Conservation (phyloP, 106 monocot genomes). For the Dioscorea zingiberensis region DNA sequence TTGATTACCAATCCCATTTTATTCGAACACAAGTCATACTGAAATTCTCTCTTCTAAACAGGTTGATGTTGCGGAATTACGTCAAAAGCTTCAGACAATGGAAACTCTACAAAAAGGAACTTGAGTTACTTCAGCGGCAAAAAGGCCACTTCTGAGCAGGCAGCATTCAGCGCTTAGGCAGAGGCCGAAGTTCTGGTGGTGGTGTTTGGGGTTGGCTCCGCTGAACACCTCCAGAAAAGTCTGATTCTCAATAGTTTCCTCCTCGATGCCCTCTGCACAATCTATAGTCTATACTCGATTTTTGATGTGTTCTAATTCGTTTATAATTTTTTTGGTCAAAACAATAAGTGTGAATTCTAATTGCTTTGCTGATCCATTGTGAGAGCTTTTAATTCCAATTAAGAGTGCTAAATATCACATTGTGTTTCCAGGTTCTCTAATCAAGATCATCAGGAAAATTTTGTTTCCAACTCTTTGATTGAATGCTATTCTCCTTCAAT, state of each 20-base stretch:
- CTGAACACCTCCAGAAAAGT: slow-evolving; percentile 5
- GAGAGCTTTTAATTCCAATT: not conserved
- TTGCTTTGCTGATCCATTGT: not conserved
- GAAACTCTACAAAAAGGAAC: slow-evolving; percentile 26
- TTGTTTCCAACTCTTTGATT: too few relatives aligned
- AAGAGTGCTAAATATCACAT: not conserved
- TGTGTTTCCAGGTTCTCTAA: too few relatives aligned
- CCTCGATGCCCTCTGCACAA: not conserved
- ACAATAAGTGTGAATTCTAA: not conserved
- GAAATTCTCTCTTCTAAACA: not conserved
- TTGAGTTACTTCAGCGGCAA: slow-evolving; percentile 27
- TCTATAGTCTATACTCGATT: not conserved
- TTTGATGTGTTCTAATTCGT: not conserved
- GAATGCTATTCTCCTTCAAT: too few relatives aligned
- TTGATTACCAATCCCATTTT: too few relatives aligned
- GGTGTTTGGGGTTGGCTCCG: slow-evolving; percentile 27
- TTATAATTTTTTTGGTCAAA: not conserved
- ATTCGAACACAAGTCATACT: too few relatives aligned
- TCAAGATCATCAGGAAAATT: too few relatives aligned
- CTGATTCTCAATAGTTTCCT: not conserved
- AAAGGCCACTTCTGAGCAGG: slow-evolving; percentile 27
- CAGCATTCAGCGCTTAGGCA: slow-evolving; percentile 15
- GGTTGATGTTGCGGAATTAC: slow-evolving; percentile 33
- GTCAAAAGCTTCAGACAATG: slow-evolving; percentile 30
- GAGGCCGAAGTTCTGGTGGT: slow-evolving; percentile 23